Evolutionary conservation across 345 rosid species (phyloP), one percentile per base, ranked within the genome.

Genomic region (Kandelia obovata): DNA sequence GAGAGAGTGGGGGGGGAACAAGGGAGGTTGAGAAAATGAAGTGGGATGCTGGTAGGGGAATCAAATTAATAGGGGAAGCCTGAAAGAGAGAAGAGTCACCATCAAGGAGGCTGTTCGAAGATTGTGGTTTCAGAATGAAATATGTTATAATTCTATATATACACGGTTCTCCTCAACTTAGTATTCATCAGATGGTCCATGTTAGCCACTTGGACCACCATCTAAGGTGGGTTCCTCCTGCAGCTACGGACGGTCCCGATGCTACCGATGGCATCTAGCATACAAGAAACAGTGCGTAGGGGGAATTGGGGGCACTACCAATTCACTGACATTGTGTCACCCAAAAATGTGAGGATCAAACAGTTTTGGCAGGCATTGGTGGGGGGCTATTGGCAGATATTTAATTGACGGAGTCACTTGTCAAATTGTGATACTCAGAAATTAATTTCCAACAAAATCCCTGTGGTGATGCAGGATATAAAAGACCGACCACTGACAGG

Each of bases 51-150:
- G 80, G 68, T 62, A 39, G 72, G 72, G 76, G 78, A 77, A 81
- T 77, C 78, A 75, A 80, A 66, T 77, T 75, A 81, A 75, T 73
- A 74, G 80, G 66, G 75, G 74, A 37, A 57, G 69, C 69, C 66
- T 65, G 28, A 27, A 23, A 21, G 64, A 46, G 61, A 58, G 62
- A 61, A 58, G 72, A 31, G 80, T 77, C 82, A 57, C 61, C 27
- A 64, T 75, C 78, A 79, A 75, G 77, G 77, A 75, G 69, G 70
- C 62, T 56, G 81, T 69, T 70, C 60, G 76, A 37, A 70, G 79
- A 77, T 69, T 66, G 62, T 66, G 69, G 74, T 20, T 72, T 58
- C 58, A 63, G 47, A 67, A 46, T 30, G 47, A 51, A 58, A 25
- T 51, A 53, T 20, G 2, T 64, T 17, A 27, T 47, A 25, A 31